phyloP scores from a whole-genome alignment of 2,329 filamentous ascomycete species.

The Aspergillus versicolor region DNA sequence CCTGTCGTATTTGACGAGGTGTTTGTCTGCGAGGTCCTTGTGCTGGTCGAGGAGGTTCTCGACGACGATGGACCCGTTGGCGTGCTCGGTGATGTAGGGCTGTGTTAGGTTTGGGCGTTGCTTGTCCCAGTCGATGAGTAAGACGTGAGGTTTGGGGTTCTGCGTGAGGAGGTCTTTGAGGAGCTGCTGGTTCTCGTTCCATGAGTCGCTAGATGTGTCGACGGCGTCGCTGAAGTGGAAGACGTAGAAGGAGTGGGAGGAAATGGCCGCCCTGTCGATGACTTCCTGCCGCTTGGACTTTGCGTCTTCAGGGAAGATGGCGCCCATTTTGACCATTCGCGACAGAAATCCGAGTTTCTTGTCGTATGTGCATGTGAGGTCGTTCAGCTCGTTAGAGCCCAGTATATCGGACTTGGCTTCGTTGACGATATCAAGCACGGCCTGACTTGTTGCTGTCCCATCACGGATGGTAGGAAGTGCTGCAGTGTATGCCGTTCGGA shows the following conservation, averaged over 20 bases:
- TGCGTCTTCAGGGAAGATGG: background rate
- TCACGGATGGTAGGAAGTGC: background rate
- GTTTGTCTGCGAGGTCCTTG: conserved; percentile 3
- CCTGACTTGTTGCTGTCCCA: background rate
- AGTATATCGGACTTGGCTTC: background rate
- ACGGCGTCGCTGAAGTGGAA: conserved; percentile 1
- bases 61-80: background rate
- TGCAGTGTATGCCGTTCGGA: background rate
- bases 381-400: background rate
- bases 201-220: background rate
- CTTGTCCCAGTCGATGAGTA: background rate
- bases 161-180: background rate
- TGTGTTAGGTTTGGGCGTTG: background rate
- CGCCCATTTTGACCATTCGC: background rate
- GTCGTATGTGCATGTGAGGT: background rate
- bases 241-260: background rate
- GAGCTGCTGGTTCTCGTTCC: background rate
- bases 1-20: background rate
- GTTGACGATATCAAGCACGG: background rate
- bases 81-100: background rate
- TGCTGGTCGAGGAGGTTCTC: conserved; percentile 4
- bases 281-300: background rate
- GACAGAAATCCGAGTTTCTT: conserved; percentile 3
- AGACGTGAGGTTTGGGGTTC: background rate
- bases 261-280: background rate